A percentile compares a stretch with the other conserved stretches of the same genome.
Conservation (phyloP, 2,329 filamentous ascomycete species). For the Microcyclosporella mali region DNA sequence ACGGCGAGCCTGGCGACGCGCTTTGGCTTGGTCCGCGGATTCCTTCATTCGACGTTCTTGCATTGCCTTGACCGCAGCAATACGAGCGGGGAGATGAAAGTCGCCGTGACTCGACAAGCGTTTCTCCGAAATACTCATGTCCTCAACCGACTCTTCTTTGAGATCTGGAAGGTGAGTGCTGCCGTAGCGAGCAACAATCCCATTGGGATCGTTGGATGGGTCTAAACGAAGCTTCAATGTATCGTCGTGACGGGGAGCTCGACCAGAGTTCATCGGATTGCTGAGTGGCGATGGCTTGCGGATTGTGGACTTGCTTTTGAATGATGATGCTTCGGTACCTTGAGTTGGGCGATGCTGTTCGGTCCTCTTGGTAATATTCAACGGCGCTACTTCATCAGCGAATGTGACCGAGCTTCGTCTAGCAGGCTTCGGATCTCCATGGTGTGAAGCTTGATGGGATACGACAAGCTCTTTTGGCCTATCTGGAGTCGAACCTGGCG, state of each 20-base stretch:
- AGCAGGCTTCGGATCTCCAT: conserved; percentile 12
- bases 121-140: conserved; percentile 35
- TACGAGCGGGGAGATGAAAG: conserved; percentile 29
- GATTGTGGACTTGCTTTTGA: conserved; percentile 24
- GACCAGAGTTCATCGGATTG: conserved; percentile 16
- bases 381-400: conserved; percentile 31
- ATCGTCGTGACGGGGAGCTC: conserved; percentile 20
- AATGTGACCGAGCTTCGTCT: conserved; percentile 28
- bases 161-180: conserved; percentile 38
- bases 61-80: conserved; percentile 33
- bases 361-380: conserved; percentile 29
- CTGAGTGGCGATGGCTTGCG: conserved; percentile 25
- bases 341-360: conserved; percentile 17
- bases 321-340: conserved; percentile 13
- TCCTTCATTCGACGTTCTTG: conserved; percentile 30
- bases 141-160: conserved; percentile 45
- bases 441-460: conserved; percentile 16
- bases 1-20: conserved; percentile 25
- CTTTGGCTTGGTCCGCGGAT: conserved; percentile 26
- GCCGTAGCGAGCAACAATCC: conserved; percentile 23
- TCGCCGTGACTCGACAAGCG: conserved; percentile 10
- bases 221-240: conserved; percentile 24
- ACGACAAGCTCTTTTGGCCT: conserved; percentile 14
- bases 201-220: conserved; percentile 13
- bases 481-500: conserved; percentile 26